These are phyloP conservation scores for Fusarium nygamai DNA, from an alignment of 2,329 filamentous ascomycete genomes.

Conservation along the genomic window DNA sequence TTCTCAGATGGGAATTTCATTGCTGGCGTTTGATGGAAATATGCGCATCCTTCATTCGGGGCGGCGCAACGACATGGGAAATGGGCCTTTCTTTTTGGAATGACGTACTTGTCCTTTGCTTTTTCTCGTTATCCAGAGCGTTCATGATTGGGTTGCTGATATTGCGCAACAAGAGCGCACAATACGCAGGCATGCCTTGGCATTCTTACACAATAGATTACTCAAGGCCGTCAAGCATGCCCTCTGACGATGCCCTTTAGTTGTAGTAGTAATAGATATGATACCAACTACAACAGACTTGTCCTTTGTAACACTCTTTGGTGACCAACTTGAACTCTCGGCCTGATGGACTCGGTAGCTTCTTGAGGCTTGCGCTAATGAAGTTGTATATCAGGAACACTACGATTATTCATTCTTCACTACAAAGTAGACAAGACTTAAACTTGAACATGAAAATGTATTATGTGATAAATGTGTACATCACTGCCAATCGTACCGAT, in stretches of 20 bases:
- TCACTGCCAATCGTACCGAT: conserved; percentile 21
- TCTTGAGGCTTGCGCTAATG: not conserved
- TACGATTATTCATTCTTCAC: not conserved
- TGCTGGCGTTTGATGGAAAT: conserved; percentile 29
- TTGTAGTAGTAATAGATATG: conserved; percentile 45
- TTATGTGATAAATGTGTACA: conserved; percentile 34
- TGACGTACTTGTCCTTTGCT: conserved; percentile 22
- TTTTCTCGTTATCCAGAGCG: conserved; percentile 29
- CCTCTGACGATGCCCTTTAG: conserved; percentile 35
- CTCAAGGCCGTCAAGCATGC: conserved; percentile 31
- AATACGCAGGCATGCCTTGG: conserved; percentile 27
- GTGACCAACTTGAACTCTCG: not conserved
- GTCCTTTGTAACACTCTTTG: not conserved
- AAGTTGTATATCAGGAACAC: not conserved
- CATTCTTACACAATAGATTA: conserved; percentile 34
- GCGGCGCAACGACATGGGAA: conserved; percentile 31
- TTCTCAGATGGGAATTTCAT: conserved; percentile 2
- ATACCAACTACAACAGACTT: conserved; percentile 26
- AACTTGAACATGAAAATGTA: conserved; percentile 35
- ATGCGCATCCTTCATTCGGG: conserved; percentile 29
- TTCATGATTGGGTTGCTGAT: conserved; percentile 34
- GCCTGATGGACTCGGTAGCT: not conserved
- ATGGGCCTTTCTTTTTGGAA: conserved; percentile 13
- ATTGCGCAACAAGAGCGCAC: conserved; percentile 23
- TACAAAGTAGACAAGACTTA: not conserved